Conservation (phyloP, 305 asterid genomes). For the Plantago lanceolata region DNA sequence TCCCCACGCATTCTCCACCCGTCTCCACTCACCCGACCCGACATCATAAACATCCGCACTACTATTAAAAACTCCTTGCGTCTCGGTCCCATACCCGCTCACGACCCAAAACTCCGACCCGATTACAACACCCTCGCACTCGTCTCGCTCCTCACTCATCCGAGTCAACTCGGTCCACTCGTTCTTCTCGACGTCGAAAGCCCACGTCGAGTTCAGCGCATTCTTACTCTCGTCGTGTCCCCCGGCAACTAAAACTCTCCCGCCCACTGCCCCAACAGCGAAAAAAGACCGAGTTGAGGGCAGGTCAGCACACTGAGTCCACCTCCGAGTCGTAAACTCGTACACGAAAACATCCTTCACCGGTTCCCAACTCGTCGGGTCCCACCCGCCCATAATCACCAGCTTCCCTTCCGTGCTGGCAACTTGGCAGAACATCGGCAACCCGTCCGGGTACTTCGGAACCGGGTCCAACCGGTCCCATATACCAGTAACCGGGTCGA, state of each 20-base stretch:
- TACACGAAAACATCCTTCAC: constrained; percentile 59
- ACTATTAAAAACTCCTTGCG: constrained; percentile 62
- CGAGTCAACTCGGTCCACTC: constrained; percentile 58
- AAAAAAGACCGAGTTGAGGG: constrained; percentile 67
- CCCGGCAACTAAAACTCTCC: constrained; percentile 59
- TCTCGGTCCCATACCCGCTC: constrained; percentile 78
- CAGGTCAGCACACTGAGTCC: constrained; percentile 68
- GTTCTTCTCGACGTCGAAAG: constrained; percentile 31
- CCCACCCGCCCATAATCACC: constrained; percentile 73
- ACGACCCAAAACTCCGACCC: constrained; percentile 88
- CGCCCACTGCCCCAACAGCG: constrained; percentile 60
- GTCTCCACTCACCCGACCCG: constrained; percentile 49
- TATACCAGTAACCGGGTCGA: constrained; percentile 38
- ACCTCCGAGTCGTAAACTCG: constrained; percentile 59
- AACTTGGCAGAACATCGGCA: constrained; percentile 79
- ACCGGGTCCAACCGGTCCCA: constrained; percentile 72
- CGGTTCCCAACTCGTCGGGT: constrained; percentile 76
- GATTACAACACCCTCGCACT: constrained; percentile 67
- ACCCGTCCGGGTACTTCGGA: constrained; percentile 57
- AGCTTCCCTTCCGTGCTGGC: constrained; percentile 64
- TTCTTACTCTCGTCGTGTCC: constrained; percentile 91
- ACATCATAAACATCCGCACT: constrained; percentile 56
- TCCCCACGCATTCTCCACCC: constrained; percentile 58
- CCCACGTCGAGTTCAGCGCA: constrained; percentile 64
- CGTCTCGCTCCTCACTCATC: constrained; percentile 86